Evolutionary conservation across 1,284 basidiomycete species (phyloP).

Genomic region (Tilletiopsis washingtonensis): DNA sequence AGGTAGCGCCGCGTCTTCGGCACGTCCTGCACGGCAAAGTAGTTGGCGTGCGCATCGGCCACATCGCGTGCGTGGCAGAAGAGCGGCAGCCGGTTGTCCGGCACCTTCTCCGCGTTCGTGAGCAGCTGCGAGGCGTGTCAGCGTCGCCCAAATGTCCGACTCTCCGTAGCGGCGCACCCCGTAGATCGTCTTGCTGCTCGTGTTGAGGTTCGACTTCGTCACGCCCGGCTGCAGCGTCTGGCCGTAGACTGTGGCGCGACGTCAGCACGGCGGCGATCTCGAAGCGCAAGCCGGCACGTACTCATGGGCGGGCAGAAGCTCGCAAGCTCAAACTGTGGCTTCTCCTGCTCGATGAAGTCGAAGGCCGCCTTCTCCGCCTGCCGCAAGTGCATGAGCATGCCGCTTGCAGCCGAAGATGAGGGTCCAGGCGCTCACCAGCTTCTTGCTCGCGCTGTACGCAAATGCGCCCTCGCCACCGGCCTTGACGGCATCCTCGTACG

Average conservation of each 20-base stretch:
- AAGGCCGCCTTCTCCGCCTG: conserved; percentile 36
- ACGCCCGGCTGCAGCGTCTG: conserved; percentile 26
- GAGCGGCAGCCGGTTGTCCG: conserved; percentile 44
- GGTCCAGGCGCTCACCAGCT: conserved; percentile 10
- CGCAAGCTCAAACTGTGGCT: conserved; percentile 21
- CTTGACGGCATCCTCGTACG: conserved; percentile 28
- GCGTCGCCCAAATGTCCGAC: background rate
- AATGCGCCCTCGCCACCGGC: conserved; percentile 28
- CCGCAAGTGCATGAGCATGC: background rate
- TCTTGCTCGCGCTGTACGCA: conserved; percentile 36
- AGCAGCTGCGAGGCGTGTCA: conserved; percentile 18
- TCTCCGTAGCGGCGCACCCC: background rate
- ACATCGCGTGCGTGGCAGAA: conserved; percentile 40
- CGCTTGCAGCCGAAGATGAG: background rate
- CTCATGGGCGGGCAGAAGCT: conserved; percentile 38
- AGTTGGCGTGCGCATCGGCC: conserved; percentile 31
- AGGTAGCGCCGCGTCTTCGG: conserved; percentile 25
- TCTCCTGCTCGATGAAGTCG: conserved; percentile 30
- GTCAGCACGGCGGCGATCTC: background rate
- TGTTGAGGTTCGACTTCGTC: conserved; percentile 29
- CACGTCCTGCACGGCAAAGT: conserved; percentile 13
- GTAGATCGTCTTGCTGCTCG: conserved; percentile 33
- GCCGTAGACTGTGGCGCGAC: conserved; percentile 12
- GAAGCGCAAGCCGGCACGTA: too few relatives aligned
- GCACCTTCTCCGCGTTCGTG: conserved; percentile 19